Evolutionary conservation across 352 stramenopile species (phyloP).

Genomic region (Phytopythium kandeliae): DNA sequence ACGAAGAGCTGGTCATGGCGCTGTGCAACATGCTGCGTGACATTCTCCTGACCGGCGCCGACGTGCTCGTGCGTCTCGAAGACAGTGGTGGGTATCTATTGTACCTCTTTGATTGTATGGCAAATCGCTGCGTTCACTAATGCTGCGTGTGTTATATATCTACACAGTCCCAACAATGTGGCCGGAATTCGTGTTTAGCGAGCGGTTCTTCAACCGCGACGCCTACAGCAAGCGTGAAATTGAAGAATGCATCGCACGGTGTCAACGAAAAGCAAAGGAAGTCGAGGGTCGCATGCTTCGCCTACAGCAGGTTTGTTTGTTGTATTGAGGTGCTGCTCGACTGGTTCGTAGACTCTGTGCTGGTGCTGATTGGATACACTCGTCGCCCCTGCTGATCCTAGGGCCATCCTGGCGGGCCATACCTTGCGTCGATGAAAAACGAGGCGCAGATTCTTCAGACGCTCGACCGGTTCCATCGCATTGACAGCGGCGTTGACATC

Average conservation of each 20-base stretch:
- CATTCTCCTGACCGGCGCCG: constrained; percentile 55
- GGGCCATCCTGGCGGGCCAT: constrained; percentile 23
- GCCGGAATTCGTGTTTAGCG: constrained; percentile 63
- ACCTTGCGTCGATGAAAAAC: constrained; percentile 45
- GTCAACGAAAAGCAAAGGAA: constrained; percentile 41
- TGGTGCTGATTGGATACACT: background rate
- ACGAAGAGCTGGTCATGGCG: constrained; percentile 65
- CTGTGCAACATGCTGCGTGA: constrained; percentile 74
- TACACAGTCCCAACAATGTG: constrained; percentile 55
- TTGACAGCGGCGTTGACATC: constrained; percentile 66
- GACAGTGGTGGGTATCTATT: constrained; percentile 55
- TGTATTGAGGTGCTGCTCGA: background rate
- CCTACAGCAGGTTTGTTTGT: constrained; percentile 43
- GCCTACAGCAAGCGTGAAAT: constrained; percentile 41
- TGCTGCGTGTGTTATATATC: background rate
- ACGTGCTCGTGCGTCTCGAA: constrained; percentile 73
- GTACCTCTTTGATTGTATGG: no score
- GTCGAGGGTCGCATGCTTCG: constrained; percentile 62
- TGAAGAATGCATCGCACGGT: constrained; percentile 41
- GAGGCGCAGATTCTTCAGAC: constrained; percentile 73
- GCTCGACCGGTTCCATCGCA: constrained; percentile 76
- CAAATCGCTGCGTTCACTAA: no score
- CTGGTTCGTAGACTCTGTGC: background rate
- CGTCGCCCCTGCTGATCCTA: constrained; percentile 4
- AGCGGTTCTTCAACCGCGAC: constrained; percentile 68